phyloP scores from a whole-genome alignment of 2,329 filamentous ascomycete genomes.

The Trichoderma pleuroti region DNA sequence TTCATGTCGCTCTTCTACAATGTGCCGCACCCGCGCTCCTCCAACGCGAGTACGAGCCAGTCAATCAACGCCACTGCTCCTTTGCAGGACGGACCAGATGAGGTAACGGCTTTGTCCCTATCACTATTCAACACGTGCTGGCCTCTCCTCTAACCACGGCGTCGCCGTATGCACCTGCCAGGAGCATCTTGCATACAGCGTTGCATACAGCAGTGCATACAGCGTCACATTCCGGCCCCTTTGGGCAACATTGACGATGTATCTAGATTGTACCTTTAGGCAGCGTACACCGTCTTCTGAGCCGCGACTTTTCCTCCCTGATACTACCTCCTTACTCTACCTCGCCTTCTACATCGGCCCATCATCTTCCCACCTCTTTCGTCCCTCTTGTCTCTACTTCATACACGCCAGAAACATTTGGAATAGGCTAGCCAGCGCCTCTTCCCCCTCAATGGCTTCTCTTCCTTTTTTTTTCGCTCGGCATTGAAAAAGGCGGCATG shows the following conservation, averaged over 20 bases:
- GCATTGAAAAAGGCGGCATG: too few species aligned
- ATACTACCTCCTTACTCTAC: not conserved
- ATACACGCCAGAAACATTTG: not conserved
- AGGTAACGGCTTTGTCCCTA: not conserved
- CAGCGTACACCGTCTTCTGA: conserved; percentile 5
- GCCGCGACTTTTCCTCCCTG: not conserved
- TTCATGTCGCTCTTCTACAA: not conserved
- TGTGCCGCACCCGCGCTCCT: not conserved
- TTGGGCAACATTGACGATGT: conserved; percentile 1
- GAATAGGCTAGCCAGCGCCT: not conserved
- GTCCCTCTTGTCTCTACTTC: not conserved
- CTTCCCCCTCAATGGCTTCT: not conserved
- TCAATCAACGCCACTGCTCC: not conserved
- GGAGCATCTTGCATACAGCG: conserved; percentile 17
- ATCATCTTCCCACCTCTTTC: conserved; percentile 1
- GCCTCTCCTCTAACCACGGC: conserved; percentile 16
- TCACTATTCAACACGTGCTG: conserved; percentile 11
- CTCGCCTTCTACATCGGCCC: not conserved
- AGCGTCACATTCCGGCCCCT: conserved; percentile 9
- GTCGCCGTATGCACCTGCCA: conserved; percentile 17
- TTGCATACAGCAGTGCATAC: conserved; percentile 5
- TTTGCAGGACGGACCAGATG: not conserved
- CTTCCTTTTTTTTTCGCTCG: not conserved
- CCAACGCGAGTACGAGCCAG: conserved; percentile 6
- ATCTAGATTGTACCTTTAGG: conserved; percentile 14